Conservation (phyloP, 345 rosid species). For the Kandelia obovata region DNA sequence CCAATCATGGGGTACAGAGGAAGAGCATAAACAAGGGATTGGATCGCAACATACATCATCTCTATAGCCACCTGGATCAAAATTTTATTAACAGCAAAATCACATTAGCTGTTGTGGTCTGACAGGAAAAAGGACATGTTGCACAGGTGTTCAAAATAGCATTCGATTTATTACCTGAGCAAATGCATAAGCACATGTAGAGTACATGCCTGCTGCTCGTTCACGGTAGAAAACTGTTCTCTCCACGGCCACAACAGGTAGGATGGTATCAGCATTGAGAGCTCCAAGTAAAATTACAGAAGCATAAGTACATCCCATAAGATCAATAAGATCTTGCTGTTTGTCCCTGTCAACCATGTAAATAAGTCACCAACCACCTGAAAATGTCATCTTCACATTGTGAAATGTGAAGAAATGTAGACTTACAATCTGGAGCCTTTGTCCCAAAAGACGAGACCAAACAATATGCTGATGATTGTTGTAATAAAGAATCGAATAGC, state of each 20-base stretch:
- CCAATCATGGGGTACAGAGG: not conserved
- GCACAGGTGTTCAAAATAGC: too few relatives aligned
- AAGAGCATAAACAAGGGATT: not conserved
- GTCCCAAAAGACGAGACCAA: constrained; percentile 49
- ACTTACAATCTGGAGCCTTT: constrained; percentile 45
- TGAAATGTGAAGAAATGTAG: not conserved
- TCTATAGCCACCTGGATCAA: not conserved
- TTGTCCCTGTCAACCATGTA: constrained; percentile 1
- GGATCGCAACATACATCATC: not conserved
- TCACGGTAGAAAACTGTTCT: constrained; percentile 1
- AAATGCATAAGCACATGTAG: not conserved
- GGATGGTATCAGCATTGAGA: not conserved
- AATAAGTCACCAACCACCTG: too few relatives aligned
- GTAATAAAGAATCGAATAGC: constrained; percentile 34
- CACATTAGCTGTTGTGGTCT: too few relatives aligned
- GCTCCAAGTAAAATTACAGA: not conserved
- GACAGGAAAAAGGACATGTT: too few relatives aligned
- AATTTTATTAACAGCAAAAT: not conserved
- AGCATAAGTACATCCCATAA: not conserved
- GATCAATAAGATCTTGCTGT: not conserved
- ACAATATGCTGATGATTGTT: constrained; percentile 26
- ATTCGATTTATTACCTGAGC: not conserved
- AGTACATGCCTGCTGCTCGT: constrained; percentile 4
- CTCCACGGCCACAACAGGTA: not conserved
- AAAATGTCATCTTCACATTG: too few relatives aligned